phyloP scores from a whole-genome alignment of 108 stramenopile genomes.

The Mayamaea pseudoterrestris region DNA sequence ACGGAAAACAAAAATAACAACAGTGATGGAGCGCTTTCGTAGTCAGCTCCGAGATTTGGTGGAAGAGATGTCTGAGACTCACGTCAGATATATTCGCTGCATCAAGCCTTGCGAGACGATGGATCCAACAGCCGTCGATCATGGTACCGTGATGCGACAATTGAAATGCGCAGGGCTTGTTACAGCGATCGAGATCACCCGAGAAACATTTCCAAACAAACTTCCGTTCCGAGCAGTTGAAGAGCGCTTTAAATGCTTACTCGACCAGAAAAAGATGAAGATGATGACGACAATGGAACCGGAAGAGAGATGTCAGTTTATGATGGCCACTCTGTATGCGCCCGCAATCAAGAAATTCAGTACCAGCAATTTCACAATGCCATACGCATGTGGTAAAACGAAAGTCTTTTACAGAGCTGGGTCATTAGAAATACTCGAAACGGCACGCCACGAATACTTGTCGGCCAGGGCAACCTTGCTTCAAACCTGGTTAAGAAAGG shows the following conservation, averaged over 20 bases:
- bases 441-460: conserved; percentile 32
- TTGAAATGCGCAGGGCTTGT: conserved; percentile 89
- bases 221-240: conserved; percentile 55
- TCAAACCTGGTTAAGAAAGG: conserved; percentile 19
- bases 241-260: conserved; percentile 36
- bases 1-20: conserved; percentile 18
- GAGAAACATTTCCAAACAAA: conserved; percentile 88
- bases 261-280: background rate
- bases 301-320: conserved; percentile 22
- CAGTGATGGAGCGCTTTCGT: conserved; percentile 60
- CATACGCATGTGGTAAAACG: conserved; percentile 79
- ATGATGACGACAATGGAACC: conserved; percentile 2
- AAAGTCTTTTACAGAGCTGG: conserved; percentile 76
- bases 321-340: conserved; percentile 14
- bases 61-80: conserved; percentile 43
- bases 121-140: conserved; percentile 44
- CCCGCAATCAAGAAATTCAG: conserved; percentile 1
- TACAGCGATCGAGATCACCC: conserved; percentile 77
- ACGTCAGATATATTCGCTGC: conserved; percentile 83
- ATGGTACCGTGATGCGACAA: conserved; percentile 66
- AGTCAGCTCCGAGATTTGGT: conserved; percentile 49
- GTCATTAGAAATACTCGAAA: conserved; percentile 67
- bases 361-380: conserved; percentile 2
- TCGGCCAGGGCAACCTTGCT: conserved; percentile 26
- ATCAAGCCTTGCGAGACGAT: conserved; percentile 78